Base-by-base conservation (phyloP, 108 stramenopile species). In the Nitzschia sp. region DNA sequence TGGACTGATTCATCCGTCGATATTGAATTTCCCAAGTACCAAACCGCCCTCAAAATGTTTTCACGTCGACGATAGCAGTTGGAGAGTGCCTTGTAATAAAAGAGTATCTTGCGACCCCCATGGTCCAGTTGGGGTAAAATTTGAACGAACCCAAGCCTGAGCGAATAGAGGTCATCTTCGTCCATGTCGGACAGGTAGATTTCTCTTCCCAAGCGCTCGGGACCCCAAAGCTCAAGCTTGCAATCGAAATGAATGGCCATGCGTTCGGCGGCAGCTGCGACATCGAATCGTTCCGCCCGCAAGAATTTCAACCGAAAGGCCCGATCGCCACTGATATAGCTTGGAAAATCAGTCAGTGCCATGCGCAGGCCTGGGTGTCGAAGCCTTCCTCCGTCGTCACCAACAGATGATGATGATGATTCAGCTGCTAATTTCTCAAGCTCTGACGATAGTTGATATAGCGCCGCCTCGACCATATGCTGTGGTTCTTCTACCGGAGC, bases 241-340 rank as follows among this genome's bases (percentile, higher is more conserved):
- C 52, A 26, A 19, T 70, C 69, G 19, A 70, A 71, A 30, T 76
- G 31, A 5, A 65, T 21, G 2, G 58, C 63, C 63, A 76, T 34
- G 0, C 75, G 75, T 9, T 26, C 15, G 13, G 75, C 75, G 13
- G 75, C 70, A 1, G 32, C 17, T 19, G 4, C 26, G 0, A 63
- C 61, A 71, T 76, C 70, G 26, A 71, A 76, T n/a, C 26, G 36
- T 30, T 76, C 75, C 5, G 70, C 55, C 21, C 75, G 48, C 23
- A 76, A 63, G 52, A 76, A 76, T 19, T 50, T 63, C 21, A 76
- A 64, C 11, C 48, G 54, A 66, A 76, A 76, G 44, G 56, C n/a
- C 3, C 8, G 21, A 30, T 62, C 36, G 1, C 45, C 6, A 4
- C 66, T 53, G n/a, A n/a, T n/a, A 28, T 70, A 71, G 28, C 61